phyloP scores from a whole-genome alignment of 495 filamentous ascomycete species.

The Talaromyces nanjingensis region DNA sequence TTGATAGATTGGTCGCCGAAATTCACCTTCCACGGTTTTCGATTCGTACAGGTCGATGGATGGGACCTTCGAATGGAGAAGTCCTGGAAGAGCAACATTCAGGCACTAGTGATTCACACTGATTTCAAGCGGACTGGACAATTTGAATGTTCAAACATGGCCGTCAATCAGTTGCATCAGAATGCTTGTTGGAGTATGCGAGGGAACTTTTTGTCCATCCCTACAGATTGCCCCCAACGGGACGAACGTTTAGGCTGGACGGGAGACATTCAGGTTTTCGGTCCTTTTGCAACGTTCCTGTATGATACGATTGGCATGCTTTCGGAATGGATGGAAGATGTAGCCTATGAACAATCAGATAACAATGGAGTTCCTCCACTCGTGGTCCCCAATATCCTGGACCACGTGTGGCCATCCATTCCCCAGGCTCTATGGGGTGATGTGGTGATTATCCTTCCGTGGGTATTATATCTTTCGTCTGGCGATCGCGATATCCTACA shows the following conservation, averaged over 20 bases:
- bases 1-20: constrained; percentile 19
- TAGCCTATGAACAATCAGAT: constrained; percentile 30
- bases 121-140: constrained; percentile 42
- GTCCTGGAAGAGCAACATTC: constrained; percentile 18
- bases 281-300: constrained; percentile 43
- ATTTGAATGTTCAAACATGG: constrained; percentile 39
- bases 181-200: constrained; percentile 49
- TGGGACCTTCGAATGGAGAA: constrained; percentile 26
- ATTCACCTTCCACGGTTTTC: constrained; percentile 53
- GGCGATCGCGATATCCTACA: constrained; percentile 36
- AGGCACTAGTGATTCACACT: constrained; percentile 42
- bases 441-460: constrained; percentile 37
- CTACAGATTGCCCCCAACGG: constrained; percentile 50
- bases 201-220: constrained; percentile 48
- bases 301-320: constrained; percentile 45
- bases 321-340: constrained; percentile 40
- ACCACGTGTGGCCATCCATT: constrained; percentile 15
- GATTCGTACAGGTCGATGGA: constrained; percentile 44
- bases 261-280: constrained; percentile 47
- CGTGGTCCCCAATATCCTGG: constrained; percentile 34
- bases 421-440: constrained; percentile 46
- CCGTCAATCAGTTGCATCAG: constrained; percentile 42
- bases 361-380: constrained; percentile 24
- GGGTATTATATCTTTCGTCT: constrained; percentile 35
- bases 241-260: constrained; percentile 55